Evolutionary conservation across 2,329 filamentous ascomycete genomes (phyloP), one percentile per base, ranked within the genome.

Genomic region (Ophiostoma piceae): DNA sequence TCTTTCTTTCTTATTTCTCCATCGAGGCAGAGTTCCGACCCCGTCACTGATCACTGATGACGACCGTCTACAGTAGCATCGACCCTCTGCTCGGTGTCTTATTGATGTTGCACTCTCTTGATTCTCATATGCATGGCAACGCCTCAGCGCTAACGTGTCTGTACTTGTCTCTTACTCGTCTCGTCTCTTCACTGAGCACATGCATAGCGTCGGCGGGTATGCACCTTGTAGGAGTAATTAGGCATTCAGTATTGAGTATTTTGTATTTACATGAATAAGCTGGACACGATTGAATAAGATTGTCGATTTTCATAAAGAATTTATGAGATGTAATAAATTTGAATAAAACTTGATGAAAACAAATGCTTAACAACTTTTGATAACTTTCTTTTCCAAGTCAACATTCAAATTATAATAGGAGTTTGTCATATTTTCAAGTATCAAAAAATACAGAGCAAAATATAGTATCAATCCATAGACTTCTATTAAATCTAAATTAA

Each of bases 131-230:
- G 37, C 68, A 66, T 54, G 32, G 35, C 62, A 35, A 57, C 35
- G 66, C 60, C 64, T 41, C 64, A 29, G 62, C 62, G 62, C 62
- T 66, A 66, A 22, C 29, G 37, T 66, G 64, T 14, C 19, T 35
- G 22, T 4, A 41, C 35, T 35, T 35, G 35, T 8, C 35, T 35
- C 35, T 35, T 35, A 29, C 26, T 29, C 26, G 26, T 29, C 35
- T 35, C 8, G 35, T 8, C 35, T 35, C 35, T 35, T 35, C 6
- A 43, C n/a, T 66, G 32, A 41, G 43, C 69, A 67, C 32, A 60
- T 41, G 57, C 41, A 51, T 72, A 69, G 69, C 67, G 69, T 22
- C 68, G 69, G 71, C 71, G 71, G 71, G 68, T 72, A 71, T 71
- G 69, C 66, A 64, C 60, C 26, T 62, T 35, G 8, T 47, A 16